Percentiles rank a stretch among this genome's conserved stretches.
phyloP scores from a whole-genome alignment of 192 early-diverging fungal species.

The Coemansia reversa region DNA sequence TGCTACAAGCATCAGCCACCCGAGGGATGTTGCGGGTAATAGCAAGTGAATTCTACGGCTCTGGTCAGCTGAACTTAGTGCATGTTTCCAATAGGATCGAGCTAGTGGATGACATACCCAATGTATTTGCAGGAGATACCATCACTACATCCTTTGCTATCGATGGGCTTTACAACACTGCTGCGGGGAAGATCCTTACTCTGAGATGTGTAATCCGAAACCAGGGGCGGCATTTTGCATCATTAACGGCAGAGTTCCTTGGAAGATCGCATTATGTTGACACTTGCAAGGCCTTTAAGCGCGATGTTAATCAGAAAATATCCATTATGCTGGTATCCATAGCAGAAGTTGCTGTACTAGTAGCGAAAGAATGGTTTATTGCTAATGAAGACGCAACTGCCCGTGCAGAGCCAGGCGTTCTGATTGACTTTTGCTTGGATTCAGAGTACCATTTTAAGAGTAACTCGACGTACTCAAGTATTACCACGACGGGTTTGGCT shows the following conservation, averaged over 20 bases:
- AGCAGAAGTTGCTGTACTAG: slow-evolving; percentile 78
- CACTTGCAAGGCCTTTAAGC: slow-evolving; percentile 72
- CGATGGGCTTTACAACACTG: slow-evolving; percentile 62
- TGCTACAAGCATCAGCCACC: slow-evolving; percentile 79
- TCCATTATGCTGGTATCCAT: slow-evolving; percentile 61
- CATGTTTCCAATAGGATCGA: slow-evolving; percentile 84
- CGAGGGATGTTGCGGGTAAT: slow-evolving; percentile 23
- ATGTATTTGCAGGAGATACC: slow-evolving; percentile 68
- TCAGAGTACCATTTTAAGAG: slow-evolving; percentile 65
- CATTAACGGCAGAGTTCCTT: slow-evolving; percentile 75
- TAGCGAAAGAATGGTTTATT: slow-evolving; percentile 83
- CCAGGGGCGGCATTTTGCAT: slow-evolving; percentile 61
- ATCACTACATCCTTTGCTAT: slow-evolving; percentile 74
- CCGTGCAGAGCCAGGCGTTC: slow-evolving; percentile 53
- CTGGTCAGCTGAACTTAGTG: slow-evolving; percentile 77
- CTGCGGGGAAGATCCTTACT: slow-evolving; percentile 40
- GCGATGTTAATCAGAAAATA: slow-evolving; percentile 63
- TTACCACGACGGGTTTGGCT: slow-evolving; percentile 68
- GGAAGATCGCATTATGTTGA: slow-evolving; percentile 73
- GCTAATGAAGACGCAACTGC: not conserved
- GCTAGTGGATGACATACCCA: slow-evolving; percentile 61
- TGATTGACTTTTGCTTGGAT: slow-evolving; percentile 78
- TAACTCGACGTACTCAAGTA: slow-evolving; percentile 58
- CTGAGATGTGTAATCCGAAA: slow-evolving; percentile 66
- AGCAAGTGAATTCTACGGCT: slow-evolving; percentile 77